Base-by-base conservation (phyloP, 768 basidiomycete species). In the Wakefieldia striispora region DNA sequence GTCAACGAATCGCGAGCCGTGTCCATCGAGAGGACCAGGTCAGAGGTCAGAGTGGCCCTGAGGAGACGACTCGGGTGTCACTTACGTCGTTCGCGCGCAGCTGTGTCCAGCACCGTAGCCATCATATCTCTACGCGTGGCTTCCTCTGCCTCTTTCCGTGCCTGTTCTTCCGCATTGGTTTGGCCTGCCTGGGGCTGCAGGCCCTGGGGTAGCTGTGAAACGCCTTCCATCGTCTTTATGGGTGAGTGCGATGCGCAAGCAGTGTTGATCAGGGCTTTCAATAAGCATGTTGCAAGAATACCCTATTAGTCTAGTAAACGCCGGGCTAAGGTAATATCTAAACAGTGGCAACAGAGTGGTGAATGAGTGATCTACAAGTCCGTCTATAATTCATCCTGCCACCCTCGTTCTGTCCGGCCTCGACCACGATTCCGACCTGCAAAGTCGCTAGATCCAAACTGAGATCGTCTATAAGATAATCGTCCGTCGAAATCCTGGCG, bases 21-120 rank as follows among this genome's bases (percentile, higher is more conserved):
- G 43, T 31, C 16, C 40, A 27, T 45, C 34, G 31, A 40, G 46
- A 27, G 10, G n/a, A n/a, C n/a, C n/a, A 9, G n/a, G 19, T 27
- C 26, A 6, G n/a, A n/a, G 12, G 11, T 29, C 11, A 29, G 29
- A 29, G 29, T 29, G 29, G 11, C 29, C 29, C 29, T 29, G 12
- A 29, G 29, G 12, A 29, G 29, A 12, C 11, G 29, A 29, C 12
- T 13, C 29, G 29, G 29, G 11, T 12, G 12, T 29, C 24, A 66
- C 73, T 53, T 67, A 94, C 91, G 70, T 66, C 91, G 78, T 73
- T 93, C 92, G 50, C 91, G 78, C 35, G 92, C 91, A 46, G 80
- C 83, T 6, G 76, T 70, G 53, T 91, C 88, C 35, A 95, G 74
- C 29, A 95, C 77, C 5, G 88, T 87, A 8, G 85, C 79, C 63